phyloP scores from a whole-genome alignment of 805 yeast species.

The Tetrapisispora fleetii region DNA sequence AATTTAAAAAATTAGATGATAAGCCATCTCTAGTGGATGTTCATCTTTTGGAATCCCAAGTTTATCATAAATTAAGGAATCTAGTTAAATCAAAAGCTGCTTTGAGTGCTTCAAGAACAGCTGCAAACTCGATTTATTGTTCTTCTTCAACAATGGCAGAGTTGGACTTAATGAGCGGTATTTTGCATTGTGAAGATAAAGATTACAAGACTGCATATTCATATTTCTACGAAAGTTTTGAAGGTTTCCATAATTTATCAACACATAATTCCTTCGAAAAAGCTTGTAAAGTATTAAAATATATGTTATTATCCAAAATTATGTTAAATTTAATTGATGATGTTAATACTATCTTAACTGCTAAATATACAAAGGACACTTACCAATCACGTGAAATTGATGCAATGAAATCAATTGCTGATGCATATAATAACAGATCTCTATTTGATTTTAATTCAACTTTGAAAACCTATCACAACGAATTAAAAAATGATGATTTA shows the following conservation, averaged over 20 bases:
- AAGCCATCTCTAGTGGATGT: conserved; percentile 92
- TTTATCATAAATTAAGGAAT: conserved; percentile 84
- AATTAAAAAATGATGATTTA: conserved; percentile 76
- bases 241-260: conserved; percentile 56
- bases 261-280: conserved; percentile 46
- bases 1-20: conserved; percentile 90
- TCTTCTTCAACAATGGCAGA: conserved; percentile 93
- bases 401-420: conserved; percentile 89
- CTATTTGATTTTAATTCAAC: conserved; percentile 86
- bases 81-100: conserved; percentile 87
- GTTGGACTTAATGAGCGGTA: conserved; percentile 89
- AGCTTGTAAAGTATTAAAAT: conserved; percentile 73
- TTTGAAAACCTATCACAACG: conserved; percentile 56
- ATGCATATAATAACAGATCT: conserved; percentile 83
- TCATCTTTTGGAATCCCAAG: conserved; percentile 81
- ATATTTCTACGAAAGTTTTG: conserved; percentile 90
- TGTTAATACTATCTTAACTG: conserved; percentile 63
- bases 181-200: conserved; percentile 90
- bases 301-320: conserved; percentile 85
- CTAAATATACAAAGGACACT: conserved; percentile 57
- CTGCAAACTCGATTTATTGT: conserved; percentile 94
- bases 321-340: conserved; percentile 86
- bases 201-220: conserved; percentile 95
- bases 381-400: conserved; percentile 80
- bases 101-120: conserved; percentile 87